Conservation (phyloP, 169 alveolate genomes). For the Plasmodium vivax region DNA sequence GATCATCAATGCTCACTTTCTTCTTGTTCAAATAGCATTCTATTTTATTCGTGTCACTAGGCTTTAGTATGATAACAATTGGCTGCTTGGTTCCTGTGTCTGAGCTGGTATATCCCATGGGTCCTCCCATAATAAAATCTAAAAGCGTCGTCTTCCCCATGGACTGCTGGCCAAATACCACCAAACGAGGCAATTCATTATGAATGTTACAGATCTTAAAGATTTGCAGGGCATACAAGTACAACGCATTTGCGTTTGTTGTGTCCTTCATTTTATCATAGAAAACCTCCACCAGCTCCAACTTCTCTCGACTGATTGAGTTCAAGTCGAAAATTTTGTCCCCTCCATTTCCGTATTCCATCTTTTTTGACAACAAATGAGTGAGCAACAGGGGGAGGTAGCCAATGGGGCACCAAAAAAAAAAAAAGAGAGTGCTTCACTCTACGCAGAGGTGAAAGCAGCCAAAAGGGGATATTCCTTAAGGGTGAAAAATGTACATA, state of each 20-base stretch:
- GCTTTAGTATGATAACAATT: conserved; percentile 87
- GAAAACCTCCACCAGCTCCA: conserved; percentile 61
- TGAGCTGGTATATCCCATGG: conserved; percentile 90
- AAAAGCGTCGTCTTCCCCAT: conserved; percentile 93
- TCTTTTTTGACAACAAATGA: conserved; percentile 3
- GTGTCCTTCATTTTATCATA: conserved; percentile 75
- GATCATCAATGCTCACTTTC: conserved; percentile 79
- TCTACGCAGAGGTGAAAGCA: background rate
- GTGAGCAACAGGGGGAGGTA: background rate
- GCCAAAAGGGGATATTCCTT: background rate
- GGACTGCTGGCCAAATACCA: conserved; percentile 92
- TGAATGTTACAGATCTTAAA: conserved; percentile 88
- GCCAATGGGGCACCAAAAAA: background rate
- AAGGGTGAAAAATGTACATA: background rate
- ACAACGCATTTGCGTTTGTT: conserved; percentile 85
- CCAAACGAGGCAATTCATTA: conserved; percentile 92
- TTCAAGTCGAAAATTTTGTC: conserved; percentile 71
- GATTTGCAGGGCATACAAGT: conserved; percentile 87
- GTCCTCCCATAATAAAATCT: conserved; percentile 93
- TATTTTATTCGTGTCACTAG: conserved; percentile 78
- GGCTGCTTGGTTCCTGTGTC: conserved; percentile 94
- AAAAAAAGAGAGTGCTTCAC: background rate
- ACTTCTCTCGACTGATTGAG: conserved; percentile 66
- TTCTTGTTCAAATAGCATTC: conserved; percentile 66
- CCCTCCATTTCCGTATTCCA: conserved; percentile 68